Conservation (phyloP, 2,329 filamentous ascomycete species). For the Cercospora sp. region DNA sequence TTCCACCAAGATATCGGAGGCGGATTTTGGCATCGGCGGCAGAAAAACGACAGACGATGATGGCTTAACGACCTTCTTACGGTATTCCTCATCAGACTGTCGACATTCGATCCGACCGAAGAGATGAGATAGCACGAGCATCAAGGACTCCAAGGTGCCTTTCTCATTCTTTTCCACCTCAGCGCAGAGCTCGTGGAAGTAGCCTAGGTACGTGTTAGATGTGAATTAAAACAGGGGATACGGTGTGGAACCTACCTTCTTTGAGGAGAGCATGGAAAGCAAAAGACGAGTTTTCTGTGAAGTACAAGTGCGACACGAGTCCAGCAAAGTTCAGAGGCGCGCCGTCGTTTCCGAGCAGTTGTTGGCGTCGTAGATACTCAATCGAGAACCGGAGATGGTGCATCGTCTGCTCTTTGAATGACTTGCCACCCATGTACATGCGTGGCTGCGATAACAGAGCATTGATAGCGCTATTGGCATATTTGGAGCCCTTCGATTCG, state of each 20-base stretch:
- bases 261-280: conserved; percentile 74
- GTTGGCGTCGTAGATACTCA: conserved; percentile 71
- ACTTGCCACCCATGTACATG: conserved; percentile 68
- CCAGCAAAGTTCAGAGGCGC: conserved; percentile 71
- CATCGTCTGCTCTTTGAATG: conserved; percentile 66
- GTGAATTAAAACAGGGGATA: not conserved
- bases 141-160: conserved; percentile 57
- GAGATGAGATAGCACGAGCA: conserved; percentile 69
- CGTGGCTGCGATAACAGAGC: conserved; percentile 68
- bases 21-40: conserved; percentile 60
- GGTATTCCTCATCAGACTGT: conserved; percentile 50
- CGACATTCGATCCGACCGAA: conserved; percentile 62
- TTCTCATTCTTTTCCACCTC: conserved; percentile 55
- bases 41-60: conserved; percentile 67
- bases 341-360: conserved; percentile 62
- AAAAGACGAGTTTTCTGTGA: conserved; percentile 72
- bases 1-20: conserved; percentile 55
- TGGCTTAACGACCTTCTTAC: conserved; percentile 52
- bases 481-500: conserved; percentile 63
- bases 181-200: conserved; percentile 65
- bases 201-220: conserved; percentile 38
- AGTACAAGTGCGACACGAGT: conserved; percentile 71
- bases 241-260: conserved; percentile 47
- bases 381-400: conserved; percentile 80
- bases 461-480: conserved; percentile 62